Percentiles rank a stretch among this genome's conserved stretches.
Conservation (phyloP, 495 filamentous ascomycete species). For the Penicillium flavigenum region DNA sequence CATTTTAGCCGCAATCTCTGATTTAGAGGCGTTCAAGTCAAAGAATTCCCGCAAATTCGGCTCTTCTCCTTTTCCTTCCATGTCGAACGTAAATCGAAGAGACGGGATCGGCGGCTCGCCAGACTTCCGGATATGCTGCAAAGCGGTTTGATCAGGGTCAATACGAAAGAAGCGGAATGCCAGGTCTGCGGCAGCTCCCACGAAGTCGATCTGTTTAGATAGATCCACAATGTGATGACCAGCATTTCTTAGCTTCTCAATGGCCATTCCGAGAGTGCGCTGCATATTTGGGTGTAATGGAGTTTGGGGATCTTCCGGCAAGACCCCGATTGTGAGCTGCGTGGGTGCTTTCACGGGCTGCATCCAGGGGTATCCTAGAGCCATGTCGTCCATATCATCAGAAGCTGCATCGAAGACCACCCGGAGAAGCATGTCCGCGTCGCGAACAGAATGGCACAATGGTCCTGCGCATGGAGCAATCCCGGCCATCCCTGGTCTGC, state of each 20-base stretch:
- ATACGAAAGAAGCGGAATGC: neutral
- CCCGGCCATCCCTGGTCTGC: conserved; percentile 10
- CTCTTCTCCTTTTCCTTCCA: neutral
- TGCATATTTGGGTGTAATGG: neutral
- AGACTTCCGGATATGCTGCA: neutral
- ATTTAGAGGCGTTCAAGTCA: neutral
- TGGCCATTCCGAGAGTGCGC: neutral
- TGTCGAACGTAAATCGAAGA: neutral
- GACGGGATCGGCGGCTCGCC: neutral
- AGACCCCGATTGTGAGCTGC: neutral
- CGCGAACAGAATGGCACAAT: conserved; percentile 54
- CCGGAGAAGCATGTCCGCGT: conserved; percentile 14
- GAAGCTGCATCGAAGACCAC: neutral
- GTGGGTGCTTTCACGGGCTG: neutral
- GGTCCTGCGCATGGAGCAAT: conserved; percentile 45
- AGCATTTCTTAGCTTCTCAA: neutral
- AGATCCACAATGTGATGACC: neutral
- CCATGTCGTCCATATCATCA: neutral
- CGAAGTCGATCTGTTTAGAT: neutral
- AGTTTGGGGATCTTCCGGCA: neutral
- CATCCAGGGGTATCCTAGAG: conserved; percentile 30
- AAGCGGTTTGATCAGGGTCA: neutral
- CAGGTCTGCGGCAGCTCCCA: neutral
- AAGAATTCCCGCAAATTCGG: neutral
- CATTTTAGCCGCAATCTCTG: neutral